Percentiles rank a stretch among this genome's conserved stretches.
phyloP scores from a whole-genome alignment of 768 basidiomycete genomes.

The Xerocomellus chrysenteron region DNA sequence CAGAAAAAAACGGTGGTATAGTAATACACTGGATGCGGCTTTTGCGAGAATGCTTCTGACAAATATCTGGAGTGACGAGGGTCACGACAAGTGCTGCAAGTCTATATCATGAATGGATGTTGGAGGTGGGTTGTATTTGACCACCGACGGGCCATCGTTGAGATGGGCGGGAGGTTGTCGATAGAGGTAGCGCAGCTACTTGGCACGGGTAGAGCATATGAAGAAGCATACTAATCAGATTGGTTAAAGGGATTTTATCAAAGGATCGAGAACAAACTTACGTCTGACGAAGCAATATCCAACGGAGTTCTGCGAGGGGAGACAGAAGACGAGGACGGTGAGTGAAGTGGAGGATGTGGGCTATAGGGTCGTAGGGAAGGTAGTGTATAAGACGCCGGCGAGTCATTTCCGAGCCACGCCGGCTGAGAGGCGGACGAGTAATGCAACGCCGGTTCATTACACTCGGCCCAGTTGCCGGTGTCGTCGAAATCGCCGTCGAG shows the following conservation, averaged over 20 bases:
- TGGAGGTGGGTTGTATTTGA: slow-evolving; percentile 33
- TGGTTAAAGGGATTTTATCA: slow-evolving; percentile 3
- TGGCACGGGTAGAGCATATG: slow-evolving; percentile 26
- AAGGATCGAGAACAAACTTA: slow-evolving; percentile 6
- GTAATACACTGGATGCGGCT: slow-evolving; percentile 16
- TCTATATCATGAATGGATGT: slow-evolving; percentile 37
- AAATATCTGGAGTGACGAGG: background rate
- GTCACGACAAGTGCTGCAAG: slow-evolving; percentile 3
- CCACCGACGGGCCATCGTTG: slow-evolving; percentile 38
- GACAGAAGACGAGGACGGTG: slow-evolving; percentile 26
- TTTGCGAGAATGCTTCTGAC: slow-evolving; percentile 11
- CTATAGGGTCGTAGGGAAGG: slow-evolving; percentile 31
- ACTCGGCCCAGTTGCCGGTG: slow-evolving; percentile 24
- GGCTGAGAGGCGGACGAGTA: slow-evolving; percentile 25
- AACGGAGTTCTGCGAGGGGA: slow-evolving; percentile 28
- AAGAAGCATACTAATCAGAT: slow-evolving; percentile 17
- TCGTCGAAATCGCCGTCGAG: slow-evolving; percentile 19
- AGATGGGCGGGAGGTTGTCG: slow-evolving; percentile 35
- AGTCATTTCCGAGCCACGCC: slow-evolving; percentile 30
- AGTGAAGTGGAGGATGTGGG: slow-evolving; percentile 26
- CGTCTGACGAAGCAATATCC: slow-evolving; percentile 27
- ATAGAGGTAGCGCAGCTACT: slow-evolving; percentile 32
- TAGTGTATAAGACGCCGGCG: slow-evolving; percentile 27
- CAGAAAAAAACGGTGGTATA: background rate
- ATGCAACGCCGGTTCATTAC: slow-evolving; percentile 15